Evolutionary conservation across 257 asterid genomes (phyloP).

Genomic region (Coffea eugenioides): DNA sequence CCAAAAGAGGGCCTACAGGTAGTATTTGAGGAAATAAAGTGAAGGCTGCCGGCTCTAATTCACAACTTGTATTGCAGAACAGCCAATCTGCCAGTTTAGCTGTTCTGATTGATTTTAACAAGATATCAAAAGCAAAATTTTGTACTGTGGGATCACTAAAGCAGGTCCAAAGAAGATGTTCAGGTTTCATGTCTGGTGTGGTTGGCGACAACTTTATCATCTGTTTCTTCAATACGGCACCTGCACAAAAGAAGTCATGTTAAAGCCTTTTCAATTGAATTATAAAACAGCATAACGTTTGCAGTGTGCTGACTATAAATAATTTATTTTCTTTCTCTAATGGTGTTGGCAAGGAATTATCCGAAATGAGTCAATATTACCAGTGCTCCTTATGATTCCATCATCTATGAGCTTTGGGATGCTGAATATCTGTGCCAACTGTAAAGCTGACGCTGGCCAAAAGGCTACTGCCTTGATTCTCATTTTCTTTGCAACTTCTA

Average conservation of each 20-base stretch:
- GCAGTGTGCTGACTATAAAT: too few species aligned
- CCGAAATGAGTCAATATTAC: constrained; percentile 16
- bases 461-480: constrained; percentile 46
- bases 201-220: constrained; percentile 35
- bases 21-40: too few species aligned
- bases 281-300: constrained; percentile 17
- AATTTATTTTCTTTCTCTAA: too few species aligned
- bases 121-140: constrained; percentile 27
- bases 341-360: not conserved
- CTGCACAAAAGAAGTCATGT: constrained; percentile 21
- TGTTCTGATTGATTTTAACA: not conserved
- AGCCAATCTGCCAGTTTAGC: constrained; percentile 30
- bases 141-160: constrained; percentile 29
- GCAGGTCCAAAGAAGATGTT: not conserved
- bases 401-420: constrained; percentile 37
- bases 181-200: too few species aligned
- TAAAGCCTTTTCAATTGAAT: not conserved
- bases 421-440: constrained; percentile 31
- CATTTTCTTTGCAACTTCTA: constrained; percentile 42
- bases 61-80: constrained; percentile 49
- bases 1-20: too few species aligned
- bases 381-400: constrained; percentile 44
- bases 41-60: constrained; percentile 49
- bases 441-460: constrained; percentile 37
- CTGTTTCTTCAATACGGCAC: constrained; percentile 36